Base-by-base conservation (phyloP, 1,284 basidiomycete species). In the Irpex sp. region DNA sequence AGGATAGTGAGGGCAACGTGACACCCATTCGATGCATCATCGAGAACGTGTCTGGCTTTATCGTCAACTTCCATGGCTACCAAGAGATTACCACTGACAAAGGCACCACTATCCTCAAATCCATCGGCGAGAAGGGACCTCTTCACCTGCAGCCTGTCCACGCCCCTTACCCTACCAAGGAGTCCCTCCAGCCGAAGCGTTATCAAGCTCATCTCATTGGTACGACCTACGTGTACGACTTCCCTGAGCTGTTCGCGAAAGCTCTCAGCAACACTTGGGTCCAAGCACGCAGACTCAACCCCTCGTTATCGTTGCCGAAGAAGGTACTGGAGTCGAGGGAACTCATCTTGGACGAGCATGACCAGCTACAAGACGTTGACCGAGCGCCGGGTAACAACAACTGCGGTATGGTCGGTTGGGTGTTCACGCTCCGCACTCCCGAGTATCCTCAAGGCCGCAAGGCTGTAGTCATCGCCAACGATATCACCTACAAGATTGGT, bases 191-290 rank as follows among this genome's bases (percentile, higher is more conserved):
- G 77, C 96, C 97, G 62, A 96, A 97, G 76, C 95, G 97, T 70
- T 98, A 98, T 81, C 96, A 98, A 74, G 97, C 97, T n/a, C 97
- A 99, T 77, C 88, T 97, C 62, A 90, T 98, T 67, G 97, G 97
- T 65, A 99, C 97, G 36, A 99, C 97, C 57, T 99, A 99, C 74
- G 96, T 93, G 50, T 96, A 99, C 79, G 97, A 99, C 80, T 98
- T 99, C 88, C 95, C 97, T 57, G 97, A 98, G 72, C 87, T 99
- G 63, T 98, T 99, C 83, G 90, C 95, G 58, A 98, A 99, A 80
- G 95, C 97, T 5, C 81, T 98, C 65, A 93, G 95, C 73, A 94
- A 96, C 72, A 85, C 94, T 66, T 99, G 97, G 97, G 80, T 85
- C 68, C 88, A 89, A 70, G 87, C 90, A 43, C 85, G 90, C 39